Conservation (phyloP, 148 eudicot genomes). For the Hydrangea macrophylla region DNA sequence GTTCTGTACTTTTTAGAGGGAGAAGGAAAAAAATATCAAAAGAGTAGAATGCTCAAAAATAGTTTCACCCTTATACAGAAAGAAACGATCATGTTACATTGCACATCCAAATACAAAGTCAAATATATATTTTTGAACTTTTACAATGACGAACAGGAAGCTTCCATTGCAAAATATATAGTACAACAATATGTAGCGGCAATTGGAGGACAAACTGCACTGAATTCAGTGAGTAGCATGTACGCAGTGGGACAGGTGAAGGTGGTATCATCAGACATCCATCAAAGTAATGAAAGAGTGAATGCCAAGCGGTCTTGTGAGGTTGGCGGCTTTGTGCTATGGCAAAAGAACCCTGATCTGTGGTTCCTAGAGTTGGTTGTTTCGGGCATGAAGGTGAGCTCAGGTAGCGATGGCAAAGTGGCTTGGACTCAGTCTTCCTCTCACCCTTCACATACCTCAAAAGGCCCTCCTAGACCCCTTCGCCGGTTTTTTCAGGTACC, state of each 20-base stretch:
- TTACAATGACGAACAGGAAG: constrained; percentile 35
- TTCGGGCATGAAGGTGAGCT: constrained; percentile 51
- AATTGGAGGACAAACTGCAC: constrained; percentile 46
- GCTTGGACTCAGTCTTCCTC: constrained; percentile 63
- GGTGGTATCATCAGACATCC: constrained; percentile 45
- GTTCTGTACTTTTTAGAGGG: too few relatives aligned
- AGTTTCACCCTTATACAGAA: neutral
- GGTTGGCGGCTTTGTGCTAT: constrained; percentile 53
- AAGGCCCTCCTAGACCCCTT: constrained; percentile 57
- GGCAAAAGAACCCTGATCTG: constrained; percentile 67
- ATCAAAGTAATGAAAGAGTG: constrained; percentile 11
- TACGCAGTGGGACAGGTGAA: constrained; percentile 64
- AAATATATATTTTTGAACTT: too few relatives aligned
- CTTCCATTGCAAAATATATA: constrained; percentile 64
- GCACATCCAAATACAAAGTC: too few relatives aligned
- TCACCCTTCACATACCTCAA: constrained; percentile 27
- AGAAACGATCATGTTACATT: neutral
- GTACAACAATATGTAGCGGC: constrained; percentile 67
- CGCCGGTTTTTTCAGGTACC: constrained; percentile 57
- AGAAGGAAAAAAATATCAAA: too few relatives aligned
- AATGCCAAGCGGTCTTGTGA: constrained; percentile 22
- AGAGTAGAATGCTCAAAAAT: too few relatives aligned
- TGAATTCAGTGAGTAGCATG: constrained; percentile 47
- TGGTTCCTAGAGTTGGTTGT: constrained; percentile 65
- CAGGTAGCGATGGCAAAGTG: constrained; percentile 60